Conservation (phyloP, 768 basidiomycete species). For the Pulveroboletus sp. region DNA sequence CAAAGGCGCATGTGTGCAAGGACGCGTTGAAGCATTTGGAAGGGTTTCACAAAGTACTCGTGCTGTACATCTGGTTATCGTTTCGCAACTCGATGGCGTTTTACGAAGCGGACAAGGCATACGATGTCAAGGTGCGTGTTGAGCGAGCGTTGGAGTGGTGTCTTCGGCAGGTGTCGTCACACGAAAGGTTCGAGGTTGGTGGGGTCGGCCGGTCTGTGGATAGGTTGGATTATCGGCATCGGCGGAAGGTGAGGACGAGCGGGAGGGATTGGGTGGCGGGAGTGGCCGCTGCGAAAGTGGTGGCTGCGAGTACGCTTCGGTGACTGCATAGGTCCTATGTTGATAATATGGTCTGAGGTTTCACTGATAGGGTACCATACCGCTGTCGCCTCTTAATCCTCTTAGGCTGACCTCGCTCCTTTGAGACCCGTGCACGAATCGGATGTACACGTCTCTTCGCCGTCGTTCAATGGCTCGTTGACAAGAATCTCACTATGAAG, state of each 20-base stretch:
- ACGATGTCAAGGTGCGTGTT: slow-evolving; percentile 51
- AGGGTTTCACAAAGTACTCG: slow-evolving; percentile 67
- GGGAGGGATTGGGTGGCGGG: slow-evolving; percentile 14
- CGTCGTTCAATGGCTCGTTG: too few species aligned
- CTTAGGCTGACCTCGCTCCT: too few species aligned
- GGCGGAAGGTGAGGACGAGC: slow-evolving; percentile 7
- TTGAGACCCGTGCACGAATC: too few species aligned
- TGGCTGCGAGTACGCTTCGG: slow-evolving; percentile 8
- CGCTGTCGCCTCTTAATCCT: too few species aligned
- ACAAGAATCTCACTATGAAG: too few species aligned
- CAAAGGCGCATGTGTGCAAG: slow-evolving; percentile 3
- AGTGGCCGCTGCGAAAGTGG: slow-evolving; percentile 19
- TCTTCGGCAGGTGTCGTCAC: slow-evolving; percentile 39
- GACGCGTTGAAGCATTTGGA: slow-evolving; percentile 47
- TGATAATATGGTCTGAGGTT: too few species aligned
- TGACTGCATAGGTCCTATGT: neutral
- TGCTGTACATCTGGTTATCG: slow-evolving; percentile 81
- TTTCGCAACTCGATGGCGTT: slow-evolving; percentile 69
- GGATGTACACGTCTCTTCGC: too few species aligned
- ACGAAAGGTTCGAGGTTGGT: neutral
- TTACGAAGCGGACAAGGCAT: slow-evolving; percentile 46
- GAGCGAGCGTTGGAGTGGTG: slow-evolving; percentile 67
- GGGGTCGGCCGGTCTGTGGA: neutral
- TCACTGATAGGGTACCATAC: too few species aligned
- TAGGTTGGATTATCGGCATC: slow-evolving; percentile 22